Evolutionary conservation across 257 asterid genomes (phyloP), one percentile per base, ranked within the genome.

Genomic region (Gentiana straminea): DNA sequence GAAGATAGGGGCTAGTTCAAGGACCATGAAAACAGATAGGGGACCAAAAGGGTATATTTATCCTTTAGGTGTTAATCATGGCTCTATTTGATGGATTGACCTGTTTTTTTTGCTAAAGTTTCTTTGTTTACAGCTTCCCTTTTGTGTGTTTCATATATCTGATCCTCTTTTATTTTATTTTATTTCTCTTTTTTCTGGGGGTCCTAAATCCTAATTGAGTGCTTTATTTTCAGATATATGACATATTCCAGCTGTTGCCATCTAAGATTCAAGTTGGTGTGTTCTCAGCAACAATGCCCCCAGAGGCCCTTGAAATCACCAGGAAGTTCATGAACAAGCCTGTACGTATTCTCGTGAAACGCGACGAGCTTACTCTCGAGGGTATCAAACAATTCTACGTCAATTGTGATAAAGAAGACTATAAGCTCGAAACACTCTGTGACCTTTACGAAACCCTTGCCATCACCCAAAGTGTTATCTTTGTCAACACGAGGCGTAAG

Each of bases 251-350:
- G 62, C 70, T 76, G 49, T 65, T 76, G 54, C 81, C 81, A 35
- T 75, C 78, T 13, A 72, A 76, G 73, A 72, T 76, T 54, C 78
- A 76, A 55, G 78, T 76, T 44, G 81, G 81, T 48, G 75, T 76
- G 2, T 76, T 72, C 64, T 76, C 81, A 52, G 81, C 81, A 24
- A 76, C 81, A n/a, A 76, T 76, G 81, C 81, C 81, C 1, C 78
- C 78, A 8, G 81, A 76, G 68, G 81, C 81, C 35, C 75, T 76
- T 63, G 81, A 76, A 68, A 72, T 76, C 48, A 76, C 78, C 5
- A 65, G 75, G 56, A 76, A 76, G 73, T 76, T 76, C 65, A 76
- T 76, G 81, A 76, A 65, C 64, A 72, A 68, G 57, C 81, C 81
- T 5, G 81, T 76, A 12, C 66, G 78, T 59, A 76, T 76, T 57